phyloP scores from a whole-genome alignment of 768 basidiomycete species.

The Lactifluus hygrophoroides region DNA sequence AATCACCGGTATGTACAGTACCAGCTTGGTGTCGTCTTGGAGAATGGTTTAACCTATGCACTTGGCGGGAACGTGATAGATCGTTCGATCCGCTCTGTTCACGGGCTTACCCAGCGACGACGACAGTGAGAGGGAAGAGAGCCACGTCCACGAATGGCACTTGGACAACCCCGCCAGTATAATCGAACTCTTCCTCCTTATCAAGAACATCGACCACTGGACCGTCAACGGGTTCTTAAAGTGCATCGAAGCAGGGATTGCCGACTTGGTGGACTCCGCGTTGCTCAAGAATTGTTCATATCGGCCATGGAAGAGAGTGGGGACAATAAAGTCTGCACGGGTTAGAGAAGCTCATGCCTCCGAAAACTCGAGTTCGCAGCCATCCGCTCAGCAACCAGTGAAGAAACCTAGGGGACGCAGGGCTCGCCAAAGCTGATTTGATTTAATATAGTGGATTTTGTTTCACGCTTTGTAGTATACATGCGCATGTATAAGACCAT shows the following conservation, averaged over 20 bases:
- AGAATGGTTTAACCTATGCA: not conserved
- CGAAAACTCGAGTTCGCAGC: slow-evolving; percentile 29
- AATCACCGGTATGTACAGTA: slow-evolving; percentile 1
- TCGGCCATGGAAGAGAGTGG: slow-evolving; percentile 42
- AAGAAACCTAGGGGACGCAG: slow-evolving; percentile 3
- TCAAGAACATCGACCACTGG: slow-evolving; percentile 47
- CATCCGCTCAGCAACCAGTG: not conserved
- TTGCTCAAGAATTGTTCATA: slow-evolving; percentile 29
- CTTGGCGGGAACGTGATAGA: slow-evolving; percentile 26
- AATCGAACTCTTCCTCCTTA: slow-evolving; percentile 40
- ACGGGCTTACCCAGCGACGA: slow-evolving; percentile 22
- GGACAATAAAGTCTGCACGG: slow-evolving; percentile 18
- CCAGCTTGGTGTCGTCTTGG: not conserved
- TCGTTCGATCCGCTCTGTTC: slow-evolving; percentile 43
- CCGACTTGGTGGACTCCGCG: slow-evolving; percentile 30
- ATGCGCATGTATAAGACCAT: not conserved
- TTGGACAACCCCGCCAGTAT: slow-evolving; percentile 38
- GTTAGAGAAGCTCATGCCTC: slow-evolving; percentile 24
- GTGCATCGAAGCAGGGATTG: slow-evolving; percentile 33
- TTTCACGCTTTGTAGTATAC: not conserved
- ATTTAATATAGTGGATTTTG: not conserved
- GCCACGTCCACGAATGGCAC: slow-evolving; percentile 41
- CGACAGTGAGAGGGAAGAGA: slow-evolving; percentile 20
- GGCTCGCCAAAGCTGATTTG: slow-evolving; percentile 1
- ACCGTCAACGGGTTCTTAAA: slow-evolving; percentile 37